Evolutionary conservation across 257 asterid species (phyloP), one percentile per base, ranked within the genome.

Genomic region (Plantago major): DNA sequence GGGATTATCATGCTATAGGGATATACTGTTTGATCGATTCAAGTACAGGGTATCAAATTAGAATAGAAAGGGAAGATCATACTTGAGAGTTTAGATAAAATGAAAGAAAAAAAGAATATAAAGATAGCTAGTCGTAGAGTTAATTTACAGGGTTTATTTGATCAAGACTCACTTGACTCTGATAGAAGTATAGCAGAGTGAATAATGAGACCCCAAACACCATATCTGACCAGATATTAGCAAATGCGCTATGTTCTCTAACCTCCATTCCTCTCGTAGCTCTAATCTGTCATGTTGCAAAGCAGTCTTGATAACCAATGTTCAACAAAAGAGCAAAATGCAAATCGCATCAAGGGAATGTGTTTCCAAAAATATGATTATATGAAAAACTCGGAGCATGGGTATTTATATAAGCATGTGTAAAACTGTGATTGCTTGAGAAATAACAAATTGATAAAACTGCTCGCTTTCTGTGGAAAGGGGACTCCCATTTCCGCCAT

Each of bases 171-270:
- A 93, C 99, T 78, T 87, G 84, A 80, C 73, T 82, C 72, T 80
- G 86, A 77, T 73, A 73, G 91, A 83, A 84, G 86, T 74, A 86
- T 63, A 92, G 79, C 71, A 89, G 87, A 79, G 81, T 40, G 79
- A 93, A 93, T 51, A 89, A 66, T 63, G 99, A 84, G 64, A 83
- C 67, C 74, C 97, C 99, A 76, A 83, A 93, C 76, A 83, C 88
- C 68, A 78, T 69, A 76, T 93, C 97, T 6, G 99, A 93, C 92
- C 88, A 93, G 67, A 93, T 93, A 81, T 93, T 89, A 53, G 99
- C 99, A 76, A 89, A 93, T 61, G 89, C 88, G 66, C 74, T 80
- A 40, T 97, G 77, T 93, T 93, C 71, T 87, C 97, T 72, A 93
- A 77, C 77, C 97, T 89, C 86, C 85, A 59, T 62, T 89, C 92